Evolutionary conservation across 148 eudicot genomes (phyloP).

Genomic region (Silene uniflora): DNA sequence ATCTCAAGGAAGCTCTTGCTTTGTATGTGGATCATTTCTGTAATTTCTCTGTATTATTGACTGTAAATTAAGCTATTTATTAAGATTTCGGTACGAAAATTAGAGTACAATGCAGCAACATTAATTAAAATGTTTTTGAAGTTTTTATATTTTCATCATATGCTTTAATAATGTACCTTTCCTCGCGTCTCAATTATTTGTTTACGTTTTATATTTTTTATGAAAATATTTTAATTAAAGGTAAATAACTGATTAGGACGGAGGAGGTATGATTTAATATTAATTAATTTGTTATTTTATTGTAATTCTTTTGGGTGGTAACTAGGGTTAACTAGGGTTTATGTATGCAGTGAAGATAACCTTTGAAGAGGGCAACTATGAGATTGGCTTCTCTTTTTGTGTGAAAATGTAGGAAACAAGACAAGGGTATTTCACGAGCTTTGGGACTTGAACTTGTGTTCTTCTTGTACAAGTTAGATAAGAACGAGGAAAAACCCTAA

Average conservation of each 20-base stretch:
- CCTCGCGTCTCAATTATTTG: too few species aligned
- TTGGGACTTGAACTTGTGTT: slow-evolving; percentile 24
- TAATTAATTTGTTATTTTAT: too few species aligned
- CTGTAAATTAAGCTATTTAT: background rate
- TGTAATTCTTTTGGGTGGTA: too few species aligned
- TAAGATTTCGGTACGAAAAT: background rate
- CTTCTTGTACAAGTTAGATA: slow-evolving; percentile 4
- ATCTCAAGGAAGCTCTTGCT: background rate
- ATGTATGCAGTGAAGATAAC: background rate
- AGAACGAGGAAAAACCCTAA: slow-evolving; percentile 26
- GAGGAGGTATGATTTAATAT: too few species aligned
- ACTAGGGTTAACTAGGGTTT: slow-evolving; percentile 32
- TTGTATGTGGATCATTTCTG: slow-evolving; percentile 15
- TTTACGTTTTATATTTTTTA: too few species aligned
- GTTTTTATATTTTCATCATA: too few species aligned
- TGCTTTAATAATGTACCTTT: too few species aligned
- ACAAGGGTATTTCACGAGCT: slow-evolving; percentile 20
- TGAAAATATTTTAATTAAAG: too few species aligned
- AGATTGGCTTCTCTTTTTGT: slow-evolving; percentile 27
- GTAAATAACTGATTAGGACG: too few species aligned
- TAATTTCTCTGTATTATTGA: slow-evolving; percentile 11
- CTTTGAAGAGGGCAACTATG: slow-evolving; percentile 21
- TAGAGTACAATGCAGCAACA: too few species aligned
- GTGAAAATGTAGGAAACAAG: slow-evolving; percentile 12
- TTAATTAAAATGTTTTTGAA: too few species aligned